A percentile compares a stretch with the other conserved stretches of the same genome.
Evolutionary conservation across 2,329 filamentous ascomycete species (phyloP).

Genomic region (Fusarium chlamydosporum): DNA sequence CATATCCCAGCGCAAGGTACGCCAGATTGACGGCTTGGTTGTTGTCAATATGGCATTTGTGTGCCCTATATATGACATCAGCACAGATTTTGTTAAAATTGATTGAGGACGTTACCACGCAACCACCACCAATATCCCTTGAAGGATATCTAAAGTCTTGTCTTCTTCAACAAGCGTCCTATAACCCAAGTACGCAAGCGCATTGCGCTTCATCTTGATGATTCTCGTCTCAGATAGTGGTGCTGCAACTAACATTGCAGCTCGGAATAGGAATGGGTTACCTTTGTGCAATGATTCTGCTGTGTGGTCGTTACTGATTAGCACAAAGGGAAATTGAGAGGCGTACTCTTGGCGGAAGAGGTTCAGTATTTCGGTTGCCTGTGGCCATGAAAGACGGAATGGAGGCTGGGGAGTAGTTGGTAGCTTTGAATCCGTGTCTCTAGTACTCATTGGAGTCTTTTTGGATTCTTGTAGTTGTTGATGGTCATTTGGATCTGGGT

Average conservation of each 20-base stretch:
- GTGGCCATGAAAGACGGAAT: constrained; percentile 58
- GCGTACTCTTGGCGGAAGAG: constrained; percentile 54
- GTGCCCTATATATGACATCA: constrained; percentile 51
- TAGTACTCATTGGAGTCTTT: neutral
- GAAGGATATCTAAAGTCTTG: constrained; percentile 60
- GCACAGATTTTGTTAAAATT: neutral
- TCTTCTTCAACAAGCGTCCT: constrained; percentile 60
- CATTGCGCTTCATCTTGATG: constrained; percentile 59
- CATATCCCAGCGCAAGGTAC: constrained; percentile 59
- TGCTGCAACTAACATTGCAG: constrained; percentile 57
- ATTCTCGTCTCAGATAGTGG: constrained; percentile 50
- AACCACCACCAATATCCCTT: constrained; percentile 62
- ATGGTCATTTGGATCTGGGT: neutral
- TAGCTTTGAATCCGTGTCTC: neutral
- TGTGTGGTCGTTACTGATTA: constrained; percentile 50
- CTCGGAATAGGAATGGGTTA: constrained; percentile 59
- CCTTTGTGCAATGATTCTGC: constrained; percentile 52
- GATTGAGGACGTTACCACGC: constrained; percentile 57
- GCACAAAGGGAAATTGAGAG: constrained; percentile 58
- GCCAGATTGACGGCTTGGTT: constrained; percentile 56
- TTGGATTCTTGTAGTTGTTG: neutral
- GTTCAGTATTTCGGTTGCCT: constrained; percentile 55
- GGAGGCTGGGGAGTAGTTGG: constrained; percentile 40
- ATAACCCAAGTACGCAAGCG: constrained; percentile 60
- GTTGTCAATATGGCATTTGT: constrained; percentile 55